phyloP scores from a whole-genome alignment of 2,329 filamentous ascomycete genomes.

The Xylaria sp. region DNA sequence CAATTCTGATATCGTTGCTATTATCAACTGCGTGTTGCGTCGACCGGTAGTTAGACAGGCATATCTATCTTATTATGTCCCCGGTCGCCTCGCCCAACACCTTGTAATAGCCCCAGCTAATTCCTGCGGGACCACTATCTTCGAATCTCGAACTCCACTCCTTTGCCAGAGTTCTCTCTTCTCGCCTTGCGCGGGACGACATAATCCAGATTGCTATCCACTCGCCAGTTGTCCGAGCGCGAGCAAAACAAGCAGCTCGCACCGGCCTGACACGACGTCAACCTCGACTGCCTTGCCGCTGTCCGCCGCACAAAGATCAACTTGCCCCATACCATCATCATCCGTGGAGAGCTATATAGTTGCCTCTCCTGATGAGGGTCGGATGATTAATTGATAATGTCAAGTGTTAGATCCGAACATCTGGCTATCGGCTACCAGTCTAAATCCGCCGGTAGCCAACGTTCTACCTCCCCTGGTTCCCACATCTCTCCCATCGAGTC shows the following conservation, averaged over 20 bases:
- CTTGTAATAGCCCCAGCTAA: conserved; percentile 30
- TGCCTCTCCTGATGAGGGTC: conserved; percentile 42
- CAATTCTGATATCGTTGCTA: conserved; percentile 15
- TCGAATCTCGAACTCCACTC: conserved; percentile 23
- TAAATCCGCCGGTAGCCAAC: conserved; percentile 60
- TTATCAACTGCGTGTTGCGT: conserved; percentile 15
- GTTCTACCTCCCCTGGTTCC: conserved; percentile 75
- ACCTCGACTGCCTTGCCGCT: conserved; percentile 23
- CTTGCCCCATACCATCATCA: conserved; percentile 29
- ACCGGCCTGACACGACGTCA: conserved; percentile 25
- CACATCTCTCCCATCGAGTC: conserved; percentile 66
- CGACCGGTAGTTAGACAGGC: conserved; percentile 13
- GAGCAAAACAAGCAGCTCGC: conserved; percentile 17
- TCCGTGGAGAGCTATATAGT: conserved; percentile 28
- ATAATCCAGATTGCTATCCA: conserved; percentile 23
- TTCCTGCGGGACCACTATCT: conserved; percentile 28
- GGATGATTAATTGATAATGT: conserved; percentile 84
- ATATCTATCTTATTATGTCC: not conserved
- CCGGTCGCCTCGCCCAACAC: conserved; percentile 23
- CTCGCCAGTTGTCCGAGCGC: conserved; percentile 17
- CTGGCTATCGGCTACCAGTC: conserved; percentile 78
- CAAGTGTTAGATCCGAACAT: conserved; percentile 79
- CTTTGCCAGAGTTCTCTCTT: conserved; percentile 16
- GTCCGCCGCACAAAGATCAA: conserved; percentile 18
- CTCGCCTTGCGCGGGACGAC: conserved; percentile 24